Evolutionary conservation across 805 yeast genomes (phyloP), one percentile per base, ranked within the genome.

Genomic region (Grigorovia transvaalensis): DNA sequence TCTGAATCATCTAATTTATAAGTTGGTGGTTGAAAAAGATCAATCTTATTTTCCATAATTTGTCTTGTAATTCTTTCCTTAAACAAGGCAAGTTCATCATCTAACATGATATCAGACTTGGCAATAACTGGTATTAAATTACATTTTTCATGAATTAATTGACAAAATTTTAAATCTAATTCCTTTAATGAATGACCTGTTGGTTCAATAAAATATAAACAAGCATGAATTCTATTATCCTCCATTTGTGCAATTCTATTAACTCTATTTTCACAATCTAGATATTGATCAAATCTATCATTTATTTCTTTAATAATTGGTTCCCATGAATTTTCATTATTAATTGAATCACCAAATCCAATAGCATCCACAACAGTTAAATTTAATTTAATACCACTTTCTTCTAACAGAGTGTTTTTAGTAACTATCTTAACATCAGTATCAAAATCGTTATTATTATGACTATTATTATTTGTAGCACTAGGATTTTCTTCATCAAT

Each of bases 51-150:
- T 64, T 77, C 74, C 52, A 73, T 71, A 57, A 93, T 79, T 69
- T 93, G 99, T 55, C 80, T 84, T 56, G 80, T 71, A 58, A 93
- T 84, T 63, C 88, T 79, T 53, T 73, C 73, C 70, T 93, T 93
- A 73, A 90, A 91, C 55, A 73, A 76, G 27, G 65, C 66, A 57
- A 88, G 79, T 73, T 93, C 99, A 56, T 83, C 90, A 65, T 85
- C 91, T 33, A 96, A 84, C 64, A 93, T 74, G 49, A 95, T 88
- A 71, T 93, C 99, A 27, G 96, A 81, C 73, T 91, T 91, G 56
- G 98, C 93, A 70, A 93, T 88, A 48, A 93, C 80, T 47, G 99
- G 99, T 56, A 93, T 87, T 69, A 93, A 77, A 68, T 93, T 93
- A 55, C 90, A 96, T 69, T 88, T 89, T 64, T 84, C 83, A 72